Conservation (phyloP, 805 yeast species). For the Lachancea fermentati region DNA sequence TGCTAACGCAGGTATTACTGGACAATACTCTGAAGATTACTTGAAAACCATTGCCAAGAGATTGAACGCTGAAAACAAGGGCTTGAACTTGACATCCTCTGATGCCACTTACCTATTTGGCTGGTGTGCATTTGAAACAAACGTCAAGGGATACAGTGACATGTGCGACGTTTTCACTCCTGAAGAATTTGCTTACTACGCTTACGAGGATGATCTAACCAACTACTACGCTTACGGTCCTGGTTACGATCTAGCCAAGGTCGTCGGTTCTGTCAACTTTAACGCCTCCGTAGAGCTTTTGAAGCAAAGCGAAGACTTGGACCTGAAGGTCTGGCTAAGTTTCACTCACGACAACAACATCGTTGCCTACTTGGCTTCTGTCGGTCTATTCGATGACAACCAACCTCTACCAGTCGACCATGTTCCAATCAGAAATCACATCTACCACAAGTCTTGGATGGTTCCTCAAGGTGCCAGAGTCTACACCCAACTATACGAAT, state of each 20-base stretch:
- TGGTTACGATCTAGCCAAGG: constrained; percentile 52
- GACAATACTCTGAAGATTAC: constrained; percentile 31
- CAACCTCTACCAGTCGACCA: constrained; percentile 39
- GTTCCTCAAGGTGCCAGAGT: constrained; percentile 55
- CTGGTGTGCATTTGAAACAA: constrained; percentile 71
- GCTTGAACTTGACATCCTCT: constrained; percentile 42
- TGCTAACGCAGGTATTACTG: constrained; percentile 12
- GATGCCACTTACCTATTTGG: constrained; percentile 52
- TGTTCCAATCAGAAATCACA: constrained; percentile 39
- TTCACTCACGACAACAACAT: constrained; percentile 73
- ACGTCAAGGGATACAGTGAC: constrained; percentile 58
- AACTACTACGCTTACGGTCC: constrained; percentile 59
- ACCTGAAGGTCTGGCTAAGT: constrained; percentile 54
- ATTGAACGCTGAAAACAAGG: constrained; percentile 49
- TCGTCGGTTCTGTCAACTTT: constrained; percentile 57
- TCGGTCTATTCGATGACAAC: constrained; percentile 43
- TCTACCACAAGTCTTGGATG: constrained; percentile 43
- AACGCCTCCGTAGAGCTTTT: constrained; percentile 45
- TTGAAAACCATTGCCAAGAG: constrained; percentile 51
- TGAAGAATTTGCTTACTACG: constrained; percentile 57
- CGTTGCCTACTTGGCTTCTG: constrained; percentile 53
- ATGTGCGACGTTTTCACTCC: constrained; percentile 64
- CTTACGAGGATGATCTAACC: constrained; percentile 53
- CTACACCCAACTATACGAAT: constrained; percentile 43
- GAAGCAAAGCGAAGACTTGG: constrained; percentile 40